These are phyloP conservation scores for Diddensiella transvaalensis DNA, from an alignment of 805 yeast species.

Conservation along the genomic window DNA sequence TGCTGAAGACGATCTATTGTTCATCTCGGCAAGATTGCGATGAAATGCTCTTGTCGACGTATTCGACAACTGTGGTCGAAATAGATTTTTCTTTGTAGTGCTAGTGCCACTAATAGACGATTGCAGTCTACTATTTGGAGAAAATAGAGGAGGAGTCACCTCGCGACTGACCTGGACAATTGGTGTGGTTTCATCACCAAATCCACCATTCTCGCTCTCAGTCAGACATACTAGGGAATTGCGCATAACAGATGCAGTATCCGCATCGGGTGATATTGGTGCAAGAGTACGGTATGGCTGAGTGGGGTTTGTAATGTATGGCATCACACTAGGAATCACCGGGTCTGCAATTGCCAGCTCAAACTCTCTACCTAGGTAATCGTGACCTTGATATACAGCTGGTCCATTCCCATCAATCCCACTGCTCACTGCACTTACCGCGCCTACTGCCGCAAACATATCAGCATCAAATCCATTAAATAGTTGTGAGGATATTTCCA, in stretches of 20 bases:
- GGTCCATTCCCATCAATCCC: too few species aligned
- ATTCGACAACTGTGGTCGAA: conserved; percentile 4
- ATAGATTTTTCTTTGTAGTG: conserved; percentile 1
- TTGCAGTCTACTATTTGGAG: background rate
- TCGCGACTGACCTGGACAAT: background rate
- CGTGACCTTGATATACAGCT: too few species aligned
- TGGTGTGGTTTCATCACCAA: background rate
- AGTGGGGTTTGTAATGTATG: conserved; percentile 1
- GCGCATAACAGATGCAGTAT: background rate
- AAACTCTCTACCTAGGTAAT: too few species aligned
- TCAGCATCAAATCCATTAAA: too few species aligned
- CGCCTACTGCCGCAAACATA: too few species aligned
- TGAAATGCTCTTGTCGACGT: conserved; percentile 3
- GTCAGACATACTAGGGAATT: background rate
- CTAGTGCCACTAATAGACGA: background rate
- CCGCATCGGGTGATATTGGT: background rate
- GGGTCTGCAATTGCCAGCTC: too few species aligned
- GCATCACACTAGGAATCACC: too few species aligned
- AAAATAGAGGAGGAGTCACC: background rate
- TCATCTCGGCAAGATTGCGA: background rate
- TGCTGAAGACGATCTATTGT: background rate
- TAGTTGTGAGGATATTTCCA: too few species aligned
- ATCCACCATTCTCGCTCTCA: background rate
- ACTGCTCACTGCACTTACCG: too few species aligned
- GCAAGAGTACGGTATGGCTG: background rate